Evolutionary conservation across 768 basidiomycete genomes (phyloP), one percentile per base, ranked within the genome.

Genomic region (Auriculariales sp.): DNA sequence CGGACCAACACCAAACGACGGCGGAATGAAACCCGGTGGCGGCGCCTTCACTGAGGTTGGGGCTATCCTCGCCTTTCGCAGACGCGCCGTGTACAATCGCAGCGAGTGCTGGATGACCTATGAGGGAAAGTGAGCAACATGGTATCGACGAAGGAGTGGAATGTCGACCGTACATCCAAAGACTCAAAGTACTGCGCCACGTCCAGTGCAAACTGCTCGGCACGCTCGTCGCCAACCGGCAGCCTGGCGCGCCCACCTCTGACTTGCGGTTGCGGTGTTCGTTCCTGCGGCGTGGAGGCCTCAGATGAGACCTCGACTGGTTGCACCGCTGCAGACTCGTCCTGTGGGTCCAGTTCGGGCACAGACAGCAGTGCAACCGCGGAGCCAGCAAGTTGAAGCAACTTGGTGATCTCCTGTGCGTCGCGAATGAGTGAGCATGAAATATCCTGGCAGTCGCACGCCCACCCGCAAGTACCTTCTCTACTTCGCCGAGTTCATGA

Each of bases 31-130:
- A 25, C 75, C 77, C 0, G 71, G 73, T 4, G 78, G 74, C 29
- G 84, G 84, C 1, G 86, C 85, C 46, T 81, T 82, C 57, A 90
- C 86, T n/a, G 84, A 80, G n/a, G 84, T 83, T 7, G 86, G 85
- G 34, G 86, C 82, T 59, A 89, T 85, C 55, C 85, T 79, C 9
- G 84, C 82, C 57, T 83, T 78, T 10, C 84, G 73, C 52, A 90
- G 82, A 56, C 88, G 84, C 15, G 86, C 85, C 53, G 89, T 68
- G 3, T 82, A 82, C 12, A 84, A 83, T 32, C 86, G 80, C 51
- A 90, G 74, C 28, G 78, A 74, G 28, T 71, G 71, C 62, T 90
- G 86, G 51, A 89, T 83, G n/a, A 74, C 66, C 86, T 87, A n/a
- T n/a, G n/a, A n/a, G n/a, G 29, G 24, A n/a, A 50, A 29, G 47